Evolutionary conservation across 2,329 filamentous ascomycete genomes (phyloP), one percentile per base, ranked within the genome.

Genomic region (Colletotrichum tropicale): DNA sequence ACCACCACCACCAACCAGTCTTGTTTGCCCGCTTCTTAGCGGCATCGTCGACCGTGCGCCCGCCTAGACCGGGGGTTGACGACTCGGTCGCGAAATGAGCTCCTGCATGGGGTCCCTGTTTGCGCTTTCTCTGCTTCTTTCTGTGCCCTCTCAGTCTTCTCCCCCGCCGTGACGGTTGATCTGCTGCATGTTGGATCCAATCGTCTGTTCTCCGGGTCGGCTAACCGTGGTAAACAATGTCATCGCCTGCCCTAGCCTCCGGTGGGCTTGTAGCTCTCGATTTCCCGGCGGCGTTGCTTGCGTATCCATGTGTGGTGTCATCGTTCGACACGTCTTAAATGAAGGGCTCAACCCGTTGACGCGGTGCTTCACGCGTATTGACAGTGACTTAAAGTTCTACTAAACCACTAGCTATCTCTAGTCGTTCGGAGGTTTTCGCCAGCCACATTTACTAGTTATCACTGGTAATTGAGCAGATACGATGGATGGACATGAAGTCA

Each of bases 21-120:
- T 43, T 56, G 21, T 36, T 21, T 52, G 65, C 21, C 70, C 36
- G 28, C 66, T 15, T 55, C 58, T 64, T 38, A 60, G 24, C 32
- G 67, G 34, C 26, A 66, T 43, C 48, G 26, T 64, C 48, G 15
- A 58, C 70, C 56, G 64, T 69, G 65, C 64, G 73, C 66, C 56
- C 71, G 60, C 32, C 66, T 18, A 36, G 21, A 26, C 67, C 34
- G 48, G 36, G 36, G 52, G 24, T n/a, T 18, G 30, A 34, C 28
- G 65, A 65, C n/a, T 61, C 64, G 58, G 70, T 66, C 48, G 34
- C 28, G 48, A 76, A 69, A 76, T 76, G 74, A 76, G 70, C 60
- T 65, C 62, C 58, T 65, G 48, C 30, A 70, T 60, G 70, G 68
- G 69, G 58, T 24, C 74, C 74, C 65, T 74, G 64, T 21, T 55